Evolutionary conservation across 73 alveolate genomes (phyloP), one percentile per base, ranked within the genome.

Genomic region (Durusdinium trenchii): DNA sequence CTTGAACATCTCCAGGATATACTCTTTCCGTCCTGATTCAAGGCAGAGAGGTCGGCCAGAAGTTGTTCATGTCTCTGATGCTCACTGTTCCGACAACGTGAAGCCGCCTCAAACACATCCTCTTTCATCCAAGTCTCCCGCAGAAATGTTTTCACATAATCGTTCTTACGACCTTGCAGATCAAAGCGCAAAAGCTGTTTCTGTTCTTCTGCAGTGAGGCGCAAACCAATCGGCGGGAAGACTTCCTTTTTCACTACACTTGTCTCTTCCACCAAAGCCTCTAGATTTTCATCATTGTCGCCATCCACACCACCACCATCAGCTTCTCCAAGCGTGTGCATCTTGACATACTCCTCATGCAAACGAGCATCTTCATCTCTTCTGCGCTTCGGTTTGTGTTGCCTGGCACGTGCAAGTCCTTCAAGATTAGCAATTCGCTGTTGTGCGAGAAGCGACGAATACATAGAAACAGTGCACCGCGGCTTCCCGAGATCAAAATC

Each of bases 341-440:
- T 10, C 83, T 71, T 71, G 50, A 71, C 83, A 23, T 35, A 71
- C 26, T 71, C 83, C 46, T 76, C 38, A 12, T 45, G 87, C 93
- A 51, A 12, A 14, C 40, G 60, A 20, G 28, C 67, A 45, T 83
- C 93, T 10, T 2, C 52, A 32, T 83, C 93, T 45, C 93, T 36
- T 32, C 93, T 14, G 16, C 60, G n/a, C 93, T 83, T 83, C 52
- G 60, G 93, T 16, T 51, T 48, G 35, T 50, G 18, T 35, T 83
- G 93, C 45, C 93, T 32, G 35, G 93, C 93, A 0, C 93, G 73
- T 32, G 93, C 93, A 14, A 83, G 42, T 3, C 93, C 67, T 81
- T 81, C 69, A 43, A 81, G 61, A 42, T 76, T 76, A 3, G 60
- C 87, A 12, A 45, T 40, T 6, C 87, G 87, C 61, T 76, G 51